Conservation (phyloP, 2,329 filamentous ascomycete species). For the Fusarium sp. region DNA sequence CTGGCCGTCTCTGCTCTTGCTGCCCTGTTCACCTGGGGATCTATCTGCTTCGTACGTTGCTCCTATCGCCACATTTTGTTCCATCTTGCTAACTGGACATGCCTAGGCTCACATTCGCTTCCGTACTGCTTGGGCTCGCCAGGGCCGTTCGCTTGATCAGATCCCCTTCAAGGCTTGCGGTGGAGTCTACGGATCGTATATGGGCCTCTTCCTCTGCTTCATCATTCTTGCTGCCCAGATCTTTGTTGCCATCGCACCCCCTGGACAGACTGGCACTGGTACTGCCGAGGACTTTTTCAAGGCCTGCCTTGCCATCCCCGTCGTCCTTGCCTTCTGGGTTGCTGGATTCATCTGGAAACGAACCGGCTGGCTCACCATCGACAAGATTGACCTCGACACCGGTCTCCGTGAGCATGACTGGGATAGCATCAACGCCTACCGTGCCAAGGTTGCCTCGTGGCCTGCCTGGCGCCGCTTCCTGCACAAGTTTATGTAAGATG, state of each 20-base stretch:
- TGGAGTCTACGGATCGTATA: constrained; percentile 71
- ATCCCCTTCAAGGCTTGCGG: constrained; percentile 71
- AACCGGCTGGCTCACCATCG: constrained; percentile 66
- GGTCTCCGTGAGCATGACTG: constrained; percentile 74
- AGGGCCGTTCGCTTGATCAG: constrained; percentile 72
- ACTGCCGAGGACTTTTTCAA: constrained; percentile 65
- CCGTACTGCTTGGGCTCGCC: constrained; percentile 68
- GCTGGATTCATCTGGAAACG: constrained; percentile 74
- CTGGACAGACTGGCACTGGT: constrained; percentile 45
- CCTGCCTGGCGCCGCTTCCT: constrained; percentile 59
- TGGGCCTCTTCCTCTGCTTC: constrained; percentile 69
- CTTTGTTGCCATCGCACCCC: constrained; percentile 60
- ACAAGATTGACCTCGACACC: constrained; percentile 75
- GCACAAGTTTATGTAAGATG: constrained; percentile 25
- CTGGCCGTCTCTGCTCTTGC: constrained; percentile 72
- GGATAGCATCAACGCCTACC: constrained; percentile 69
- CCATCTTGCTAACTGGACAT: background rate
- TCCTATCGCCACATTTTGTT: rapidly evolving
- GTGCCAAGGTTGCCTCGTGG: constrained; percentile 59
- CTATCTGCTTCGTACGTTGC: constrained; percentile 66
- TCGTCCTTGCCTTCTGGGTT: constrained; percentile 66
- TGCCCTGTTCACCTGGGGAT: constrained; percentile 74
- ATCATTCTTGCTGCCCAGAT: constrained; percentile 65
- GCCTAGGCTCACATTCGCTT: constrained; percentile 69
- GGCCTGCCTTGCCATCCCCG: constrained; percentile 63